Evolutionary conservation across 129 eudicot species (phyloP), one percentile per base, ranked within the genome.

Genomic region (Pulicaria dysenterica): DNA sequence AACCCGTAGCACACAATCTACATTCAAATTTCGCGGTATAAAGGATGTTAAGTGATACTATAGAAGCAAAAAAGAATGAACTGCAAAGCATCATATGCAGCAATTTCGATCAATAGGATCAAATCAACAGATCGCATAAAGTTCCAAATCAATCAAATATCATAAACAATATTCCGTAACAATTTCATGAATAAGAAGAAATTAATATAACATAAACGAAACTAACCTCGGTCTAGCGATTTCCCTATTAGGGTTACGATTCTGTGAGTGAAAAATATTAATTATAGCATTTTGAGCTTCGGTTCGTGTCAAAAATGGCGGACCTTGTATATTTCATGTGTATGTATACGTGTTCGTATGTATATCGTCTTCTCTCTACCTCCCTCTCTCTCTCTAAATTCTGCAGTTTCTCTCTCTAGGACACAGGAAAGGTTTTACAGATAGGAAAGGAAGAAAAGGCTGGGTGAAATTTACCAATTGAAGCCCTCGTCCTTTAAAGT

Each of bases 351-450:
- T 76, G 8, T 54, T 13, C 46, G 63, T 65, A 43, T 39, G 58
- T 77, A 14, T 70, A 51, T 53, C 63, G 55, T 49, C 75, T 58
- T 78, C 66, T 61, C 54, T 69, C 13, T 59, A 8, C 31, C 31
- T 24, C 31, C 4, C 53, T 56, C 75, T 58, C 80, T 60, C 76
- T 61, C 58, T 16, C 70, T 45, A 70, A 62, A 50, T 40, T 70
- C 73, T 78, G 82, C 42, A 63, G 82, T 70, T 71, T 78, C 82
- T 78, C 82, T 78, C 82, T 78, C 82, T 64, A 78, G 71, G 16
- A 71, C 72, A 77, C 60, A 78, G 34, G 82, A 54, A 77, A 78
- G 82, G 82, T 78, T 78, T 78, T 78, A 71, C 82, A 71, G 82
- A 78, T 78, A 78, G 66, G 56, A 62, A 70, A 78, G 47, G 65